These are phyloP conservation scores for Sugiyamaella boreocaroliniensis DNA, from an alignment of 805 yeast genomes.

Conservation along the genomic window DNA sequence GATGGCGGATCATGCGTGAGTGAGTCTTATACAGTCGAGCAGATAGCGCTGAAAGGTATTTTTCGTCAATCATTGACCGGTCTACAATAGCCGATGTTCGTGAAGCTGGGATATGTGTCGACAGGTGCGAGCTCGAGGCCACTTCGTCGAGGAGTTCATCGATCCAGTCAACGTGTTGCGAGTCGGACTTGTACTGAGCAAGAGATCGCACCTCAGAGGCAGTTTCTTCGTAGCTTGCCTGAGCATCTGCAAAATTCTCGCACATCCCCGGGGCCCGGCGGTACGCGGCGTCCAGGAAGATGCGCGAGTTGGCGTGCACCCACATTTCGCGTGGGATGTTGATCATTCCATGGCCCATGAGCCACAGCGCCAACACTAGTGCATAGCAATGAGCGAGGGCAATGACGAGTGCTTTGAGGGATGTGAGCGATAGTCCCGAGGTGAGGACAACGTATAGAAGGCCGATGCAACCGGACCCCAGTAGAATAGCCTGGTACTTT, in stretches of 20 bases:
- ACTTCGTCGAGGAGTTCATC: conserved; percentile 44
- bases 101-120: conserved; percentile 17
- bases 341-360: conserved; percentile 77
- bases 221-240: conserved; percentile 54
- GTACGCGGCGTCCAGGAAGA: conserved; percentile 38
- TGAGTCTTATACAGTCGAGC: conserved; percentile 46
- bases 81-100: conserved; percentile 16
- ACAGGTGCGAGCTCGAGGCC: conserved; percentile 5
- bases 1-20: conserved; percentile 47
- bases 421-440: conserved; percentile 47
- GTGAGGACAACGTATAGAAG: conserved; percentile 52
- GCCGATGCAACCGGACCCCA: conserved; percentile 47
- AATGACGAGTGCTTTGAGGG: conserved; percentile 60
- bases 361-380: conserved; percentile 66
- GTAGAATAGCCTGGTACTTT: conserved; percentile 52
- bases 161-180: conserved; percentile 60
- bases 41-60: conserved; percentile 46
- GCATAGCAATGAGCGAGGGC: conserved; percentile 76
- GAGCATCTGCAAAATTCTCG: conserved; percentile 59
- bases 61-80: conserved; percentile 27
- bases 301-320: conserved; percentile 32
- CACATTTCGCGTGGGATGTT: conserved; percentile 51
- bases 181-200: conserved; percentile 40
- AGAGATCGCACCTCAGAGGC: conserved; percentile 53
- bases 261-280: conserved; percentile 49